phyloP scores from a whole-genome alignment of 306 rosid species.

The Psophocarpus tetragonolobus region DNA sequence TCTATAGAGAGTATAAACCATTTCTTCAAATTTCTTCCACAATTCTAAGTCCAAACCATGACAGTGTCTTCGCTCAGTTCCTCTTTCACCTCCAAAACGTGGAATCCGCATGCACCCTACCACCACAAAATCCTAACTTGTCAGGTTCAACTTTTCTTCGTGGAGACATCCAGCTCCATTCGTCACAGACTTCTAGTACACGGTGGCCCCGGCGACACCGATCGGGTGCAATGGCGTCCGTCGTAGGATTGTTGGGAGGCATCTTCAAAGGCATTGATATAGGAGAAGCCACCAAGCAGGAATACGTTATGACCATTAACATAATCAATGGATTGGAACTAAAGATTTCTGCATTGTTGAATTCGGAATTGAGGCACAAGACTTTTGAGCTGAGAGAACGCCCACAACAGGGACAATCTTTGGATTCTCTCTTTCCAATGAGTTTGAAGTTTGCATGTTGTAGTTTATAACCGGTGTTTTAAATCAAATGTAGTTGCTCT shows the following conservation, averaged over 20 bases:
- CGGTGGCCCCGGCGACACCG: conserved; percentile 35
- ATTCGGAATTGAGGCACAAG: conserved; percentile 75
- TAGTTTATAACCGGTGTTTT: neutral
- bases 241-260: conserved; percentile 86
- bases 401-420: conserved; percentile 66
- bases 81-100: conserved; percentile 43
- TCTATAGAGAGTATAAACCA: no score
- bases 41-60: conserved; percentile 44
- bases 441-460: neutral
- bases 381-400: conserved; percentile 62
- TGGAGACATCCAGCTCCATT: conserved; percentile 32
- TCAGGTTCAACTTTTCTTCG: conserved; percentile 42
- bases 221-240: conserved; percentile 50
- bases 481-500: conserved; percentile 18
- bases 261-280: conserved; percentile 80
- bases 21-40: neutral
- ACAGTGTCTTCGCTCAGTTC: conserved; percentile 55
- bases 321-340: conserved; percentile 66
- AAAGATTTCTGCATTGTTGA: conserved; percentile 70
- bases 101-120: neutral
- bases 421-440: conserved; percentile 88
- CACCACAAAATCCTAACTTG: conserved; percentile 40
- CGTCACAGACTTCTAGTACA: conserved; percentile 29
- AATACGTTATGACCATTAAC: conserved; percentile 64
- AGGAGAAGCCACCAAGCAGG: conserved; percentile 83